phyloP scores from a whole-genome alignment of 1,284 basidiomycete species.

The Malassezia arunalokei region DNA sequence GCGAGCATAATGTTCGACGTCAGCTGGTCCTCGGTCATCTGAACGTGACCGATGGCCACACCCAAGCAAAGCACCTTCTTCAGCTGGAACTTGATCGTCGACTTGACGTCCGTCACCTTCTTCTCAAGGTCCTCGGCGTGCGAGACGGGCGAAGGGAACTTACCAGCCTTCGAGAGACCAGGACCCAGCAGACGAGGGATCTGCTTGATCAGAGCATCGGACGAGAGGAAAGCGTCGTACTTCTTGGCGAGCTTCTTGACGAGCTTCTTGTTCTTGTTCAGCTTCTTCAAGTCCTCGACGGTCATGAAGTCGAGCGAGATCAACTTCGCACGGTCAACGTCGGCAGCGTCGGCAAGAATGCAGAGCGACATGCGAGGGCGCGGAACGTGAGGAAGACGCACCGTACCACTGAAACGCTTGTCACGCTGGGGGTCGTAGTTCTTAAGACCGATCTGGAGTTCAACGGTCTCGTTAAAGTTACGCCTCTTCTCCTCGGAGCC shows the following conservation, averaged over 20 bases:
- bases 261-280: conserved; percentile 99
- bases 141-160: conserved; percentile 89
- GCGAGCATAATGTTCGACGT: conserved; percentile 91
- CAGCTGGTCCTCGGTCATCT: conserved; percentile 96
- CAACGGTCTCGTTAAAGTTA: conserved; percentile 46
- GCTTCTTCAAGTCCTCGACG: conserved; percentile 98
- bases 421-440: conserved; percentile 47
- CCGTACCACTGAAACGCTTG: conserved; percentile 46
- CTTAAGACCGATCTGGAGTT: conserved; percentile 47
- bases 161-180: conserved; percentile 99
- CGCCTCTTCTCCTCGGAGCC: conserved; percentile 43
- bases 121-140: conserved; percentile 80
- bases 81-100: conserved; percentile 61
- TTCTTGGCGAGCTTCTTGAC: conserved; percentile 99
- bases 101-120: conserved; percentile 91
- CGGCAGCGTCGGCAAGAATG: conserved; percentile 96
- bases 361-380: conserved; percentile 98
- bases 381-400: conserved; percentile 83
- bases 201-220: conserved; percentile 97
- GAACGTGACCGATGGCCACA: conserved; percentile 92
- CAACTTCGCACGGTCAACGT: conserved; percentile 97
- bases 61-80: conserved; percentile 99
- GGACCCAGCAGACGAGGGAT: conserved; percentile 98
- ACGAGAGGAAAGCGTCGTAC: conserved; percentile 97
- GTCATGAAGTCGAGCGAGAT: conserved; percentile 94